Evolutionary conservation across 345 rosid species (phyloP).

Genomic region (Anastatica hierochuntica): DNA sequence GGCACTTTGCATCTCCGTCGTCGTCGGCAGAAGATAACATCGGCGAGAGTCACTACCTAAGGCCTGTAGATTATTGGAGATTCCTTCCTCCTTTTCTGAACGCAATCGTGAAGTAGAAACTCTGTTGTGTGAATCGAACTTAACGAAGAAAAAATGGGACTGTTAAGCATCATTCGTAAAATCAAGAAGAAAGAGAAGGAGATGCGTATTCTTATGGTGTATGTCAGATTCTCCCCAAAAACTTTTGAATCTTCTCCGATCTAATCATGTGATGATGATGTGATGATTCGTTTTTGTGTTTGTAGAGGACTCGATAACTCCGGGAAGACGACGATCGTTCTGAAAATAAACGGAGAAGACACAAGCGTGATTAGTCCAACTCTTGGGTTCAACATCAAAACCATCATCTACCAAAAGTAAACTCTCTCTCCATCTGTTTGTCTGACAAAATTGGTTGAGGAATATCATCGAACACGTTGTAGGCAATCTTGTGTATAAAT

Average conservation of each 20-base stretch:
- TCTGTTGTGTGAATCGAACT: neutral
- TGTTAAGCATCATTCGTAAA: constrained; percentile 59
- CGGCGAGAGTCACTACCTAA: no score
- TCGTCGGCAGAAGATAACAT: no score
- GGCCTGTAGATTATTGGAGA: no score
- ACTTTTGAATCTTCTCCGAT: neutral
- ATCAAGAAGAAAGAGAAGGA: constrained; percentile 93
- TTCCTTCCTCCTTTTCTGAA: no score
- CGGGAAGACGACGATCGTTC: constrained; percentile 86
- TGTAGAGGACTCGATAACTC: constrained; percentile 86
- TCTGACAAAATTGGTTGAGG: neutral
- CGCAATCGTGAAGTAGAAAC: no score
- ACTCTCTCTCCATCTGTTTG: neutral
- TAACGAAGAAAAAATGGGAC: constrained; percentile 19
- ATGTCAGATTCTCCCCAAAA: constrained; percentile 20
- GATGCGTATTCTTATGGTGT: constrained; percentile 98
- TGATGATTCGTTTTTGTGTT: neutral
- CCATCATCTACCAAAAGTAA: constrained; percentile 65
- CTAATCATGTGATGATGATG: neutral
- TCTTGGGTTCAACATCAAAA: constrained; percentile 89
- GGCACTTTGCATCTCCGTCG: no score
- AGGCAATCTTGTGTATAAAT: neutral
- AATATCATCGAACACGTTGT: constrained; percentile 2
- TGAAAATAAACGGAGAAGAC: constrained; percentile 91
- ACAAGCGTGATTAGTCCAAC: constrained; percentile 88